Evolutionary conservation across 805 yeast species (phyloP).

Genomic region (Pichia heedii): DNA sequence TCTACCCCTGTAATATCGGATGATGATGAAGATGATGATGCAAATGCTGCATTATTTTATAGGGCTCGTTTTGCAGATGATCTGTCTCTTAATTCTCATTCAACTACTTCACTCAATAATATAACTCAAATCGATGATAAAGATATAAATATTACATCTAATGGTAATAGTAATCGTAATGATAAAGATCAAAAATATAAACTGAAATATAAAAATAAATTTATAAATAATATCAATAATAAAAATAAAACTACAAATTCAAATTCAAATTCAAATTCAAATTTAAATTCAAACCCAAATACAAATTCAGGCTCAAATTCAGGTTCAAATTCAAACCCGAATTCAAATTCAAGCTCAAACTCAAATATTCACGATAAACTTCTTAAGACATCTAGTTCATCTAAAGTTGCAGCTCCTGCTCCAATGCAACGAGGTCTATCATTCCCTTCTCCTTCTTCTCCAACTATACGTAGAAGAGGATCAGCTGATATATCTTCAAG

Average conservation of each 20-base stretch:
- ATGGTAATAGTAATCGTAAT: not conserved
- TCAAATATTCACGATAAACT: no score
- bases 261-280: no score
- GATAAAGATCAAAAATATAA: not conserved
- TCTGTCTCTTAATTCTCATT: conserved; percentile 7
- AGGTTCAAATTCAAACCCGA: no score
- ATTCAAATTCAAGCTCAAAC: no score
- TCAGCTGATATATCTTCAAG: conserved; percentile 44
- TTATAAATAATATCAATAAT: no score
- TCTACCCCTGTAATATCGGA: conserved; percentile 12
- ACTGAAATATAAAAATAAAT: no score
- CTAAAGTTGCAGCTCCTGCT: not conserved
- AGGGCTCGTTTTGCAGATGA: not conserved
- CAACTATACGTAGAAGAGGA: conserved; percentile 34
- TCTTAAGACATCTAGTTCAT: not conserved
- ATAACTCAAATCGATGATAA: not conserved
- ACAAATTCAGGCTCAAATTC: no score
- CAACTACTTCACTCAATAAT: conserved; percentile 9
- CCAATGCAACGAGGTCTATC: not conserved
- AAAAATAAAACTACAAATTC: no score
- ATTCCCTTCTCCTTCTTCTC: conserved; percentile 9
- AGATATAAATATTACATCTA: no score
- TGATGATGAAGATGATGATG: conserved; percentile 5
- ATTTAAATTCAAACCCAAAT: no score
- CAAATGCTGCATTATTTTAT: not conserved